A percentile compares a stretch with the other conserved stretches of the same genome.
Conservation (phyloP, 2,329 filamentous ascomycete species). For the Dothistroma pini region DNA sequence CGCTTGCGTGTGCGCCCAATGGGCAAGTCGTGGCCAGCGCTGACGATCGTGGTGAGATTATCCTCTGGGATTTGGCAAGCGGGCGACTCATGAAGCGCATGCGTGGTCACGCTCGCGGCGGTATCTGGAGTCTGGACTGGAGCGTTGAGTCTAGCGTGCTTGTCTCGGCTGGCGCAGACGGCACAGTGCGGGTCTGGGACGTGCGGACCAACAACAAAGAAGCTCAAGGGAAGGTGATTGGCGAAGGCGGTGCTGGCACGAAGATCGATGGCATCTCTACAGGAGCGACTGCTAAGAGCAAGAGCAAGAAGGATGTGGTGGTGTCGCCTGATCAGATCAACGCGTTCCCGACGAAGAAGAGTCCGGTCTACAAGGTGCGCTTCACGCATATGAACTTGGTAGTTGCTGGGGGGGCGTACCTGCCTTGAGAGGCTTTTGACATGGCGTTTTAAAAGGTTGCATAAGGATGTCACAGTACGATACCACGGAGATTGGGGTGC, state of each 20-base stretch:
- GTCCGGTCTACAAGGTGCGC: constrained; percentile 84
- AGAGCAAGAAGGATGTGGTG: constrained; percentile 73
- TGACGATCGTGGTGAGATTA: constrained; percentile 82
- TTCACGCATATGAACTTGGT: constrained; percentile 96
- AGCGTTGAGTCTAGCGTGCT: constrained; percentile 88
- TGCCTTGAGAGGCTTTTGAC: constrained; percentile 41
- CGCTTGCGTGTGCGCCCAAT: constrained; percentile 79
- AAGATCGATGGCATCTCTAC: constrained; percentile 48
- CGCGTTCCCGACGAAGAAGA: constrained; percentile 94
- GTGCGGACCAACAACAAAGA: constrained; percentile 55
- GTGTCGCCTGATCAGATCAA: constrained; percentile 91
- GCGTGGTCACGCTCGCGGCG: constrained; percentile 87
- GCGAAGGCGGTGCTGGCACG: constrained; percentile 46
- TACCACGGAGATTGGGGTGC: neutral
- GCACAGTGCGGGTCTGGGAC: constrained; percentile 93
- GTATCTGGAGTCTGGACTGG: constrained; percentile 91
- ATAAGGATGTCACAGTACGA: neutral
- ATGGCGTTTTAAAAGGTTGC: constrained; percentile 14
- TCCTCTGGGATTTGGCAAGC: constrained; percentile 90
- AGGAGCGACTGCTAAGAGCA: constrained; percentile 31
- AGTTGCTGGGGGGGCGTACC: constrained; percentile 71
- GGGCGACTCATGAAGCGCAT: constrained; percentile 86
- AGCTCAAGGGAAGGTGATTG: constrained; percentile 46
- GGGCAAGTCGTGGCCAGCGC: constrained; percentile 89
- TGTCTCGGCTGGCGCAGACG: constrained; percentile 85